These are phyloP conservation scores for Aschersonia sp. DNA, from an alignment of 2,329 filamentous ascomycete species.

Conservation along the genomic window DNA sequence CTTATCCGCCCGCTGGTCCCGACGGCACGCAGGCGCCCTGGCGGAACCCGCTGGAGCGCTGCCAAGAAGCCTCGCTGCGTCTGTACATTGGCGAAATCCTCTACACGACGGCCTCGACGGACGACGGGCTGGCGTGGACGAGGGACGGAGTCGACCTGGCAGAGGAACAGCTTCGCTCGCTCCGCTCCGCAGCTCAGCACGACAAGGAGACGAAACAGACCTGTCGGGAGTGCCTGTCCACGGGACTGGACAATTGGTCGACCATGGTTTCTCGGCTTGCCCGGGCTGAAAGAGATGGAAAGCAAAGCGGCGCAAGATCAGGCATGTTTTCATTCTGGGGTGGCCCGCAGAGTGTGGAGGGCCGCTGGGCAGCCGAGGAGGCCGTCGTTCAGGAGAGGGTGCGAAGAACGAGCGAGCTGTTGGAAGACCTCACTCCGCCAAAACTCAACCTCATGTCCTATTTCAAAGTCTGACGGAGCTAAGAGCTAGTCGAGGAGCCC, in stretches of 20 bases:
- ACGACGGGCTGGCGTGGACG: slow-evolving; percentile 77
- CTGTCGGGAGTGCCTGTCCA: slow-evolving; percentile 63
- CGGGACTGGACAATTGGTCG: slow-evolving; percentile 69
- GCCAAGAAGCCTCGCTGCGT: slow-evolving; percentile 75
- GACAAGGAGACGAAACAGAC: slow-evolving; percentile 27
- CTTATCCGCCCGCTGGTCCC: slow-evolving; percentile 55
- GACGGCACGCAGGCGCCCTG: slow-evolving; percentile 55
- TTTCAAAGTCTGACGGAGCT: slow-evolving; percentile 18
- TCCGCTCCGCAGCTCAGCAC: slow-evolving; percentile 14
- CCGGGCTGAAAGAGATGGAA: slow-evolving; percentile 27
- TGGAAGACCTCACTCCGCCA: slow-evolving; percentile 31
- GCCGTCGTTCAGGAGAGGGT: slow-evolving; percentile 37
- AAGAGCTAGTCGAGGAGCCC: too few relatives aligned
- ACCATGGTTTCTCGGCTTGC: slow-evolving; percentile 60
- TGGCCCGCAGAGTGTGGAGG: slow-evolving; percentile 19
- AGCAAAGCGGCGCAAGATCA: slow-evolving; percentile 17
- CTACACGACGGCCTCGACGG: slow-evolving; percentile 45
- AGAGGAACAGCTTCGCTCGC: slow-evolving; percentile 46
- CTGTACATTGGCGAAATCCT: slow-evolving; percentile 91
- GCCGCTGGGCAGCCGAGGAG: slow-evolving; percentile 39
- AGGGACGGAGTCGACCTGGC: slow-evolving; percentile 72
- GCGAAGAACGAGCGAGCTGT: slow-evolving; percentile 33
- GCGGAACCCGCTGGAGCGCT: slow-evolving; percentile 50
- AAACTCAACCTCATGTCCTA: slow-evolving; percentile 17
- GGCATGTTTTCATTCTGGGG: slow-evolving; percentile 23